A percentile compares a stretch with the other conserved stretches of the same genome.
Conservation (phyloP, 2,329 filamentous ascomycete species). For the Exophiala calicioides region DNA sequence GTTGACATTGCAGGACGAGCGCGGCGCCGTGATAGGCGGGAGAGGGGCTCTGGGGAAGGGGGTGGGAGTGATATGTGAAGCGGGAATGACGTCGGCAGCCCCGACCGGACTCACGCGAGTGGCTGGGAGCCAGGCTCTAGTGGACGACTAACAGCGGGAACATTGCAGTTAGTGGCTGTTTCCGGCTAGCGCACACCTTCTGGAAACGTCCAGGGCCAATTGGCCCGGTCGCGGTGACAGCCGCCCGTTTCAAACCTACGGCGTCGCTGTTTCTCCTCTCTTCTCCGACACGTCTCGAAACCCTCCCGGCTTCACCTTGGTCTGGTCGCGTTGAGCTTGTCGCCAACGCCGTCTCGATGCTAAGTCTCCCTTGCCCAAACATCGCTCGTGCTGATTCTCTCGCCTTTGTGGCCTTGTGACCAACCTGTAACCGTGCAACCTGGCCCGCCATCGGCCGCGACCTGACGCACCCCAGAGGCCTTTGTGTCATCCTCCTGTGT, state of each 20-base stretch:
- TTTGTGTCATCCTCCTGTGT: conserved; percentile 24
- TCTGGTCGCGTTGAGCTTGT: no score
- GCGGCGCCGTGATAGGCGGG: background rate
- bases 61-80: background rate
- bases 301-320: conserved; percentile 26
- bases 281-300: conserved; percentile 28
- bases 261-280: conserved; percentile 8
- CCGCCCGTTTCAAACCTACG: conserved; percentile 23
- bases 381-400: conserved; percentile 29
- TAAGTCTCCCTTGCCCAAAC: conserved; percentile 17
- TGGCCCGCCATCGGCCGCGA: conserved; percentile 8
- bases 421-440: conserved; percentile 27
- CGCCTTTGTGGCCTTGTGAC: conserved; percentile 7
- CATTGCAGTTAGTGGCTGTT: background rate
- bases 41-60: conserved; percentile 1
- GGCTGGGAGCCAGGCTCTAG: no score
- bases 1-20: conserved; percentile 18
- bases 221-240: conserved; percentile 10
- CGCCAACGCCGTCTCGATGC: conserved; percentile 18
- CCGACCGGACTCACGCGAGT: no score
- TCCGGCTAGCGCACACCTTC: conserved; percentile 8
- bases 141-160: conserved; percentile 2
- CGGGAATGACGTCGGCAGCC: conserved; percentile 21
- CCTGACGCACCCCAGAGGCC: conserved; percentile 20
- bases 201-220: conserved; percentile 3